Evolutionary conservation across 2,329 filamentous ascomycete genomes (phyloP).

Genomic region (Phoma herbarum): DNA sequence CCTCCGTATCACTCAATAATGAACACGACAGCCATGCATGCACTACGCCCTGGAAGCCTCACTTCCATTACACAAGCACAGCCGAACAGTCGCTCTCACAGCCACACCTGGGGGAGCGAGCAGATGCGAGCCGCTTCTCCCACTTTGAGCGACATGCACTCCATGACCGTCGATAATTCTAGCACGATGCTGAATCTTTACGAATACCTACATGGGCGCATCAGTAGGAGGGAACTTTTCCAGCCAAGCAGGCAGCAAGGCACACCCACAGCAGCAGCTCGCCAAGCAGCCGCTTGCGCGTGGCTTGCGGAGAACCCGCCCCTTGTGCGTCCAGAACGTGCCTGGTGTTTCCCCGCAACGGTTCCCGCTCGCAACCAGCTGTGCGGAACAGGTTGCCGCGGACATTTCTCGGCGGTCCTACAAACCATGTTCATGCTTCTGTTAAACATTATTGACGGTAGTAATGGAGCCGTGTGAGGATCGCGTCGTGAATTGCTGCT

Average conservation of each 20-base stretch:
- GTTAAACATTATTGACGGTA: background rate
- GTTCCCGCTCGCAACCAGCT: slow-evolving; percentile 15
- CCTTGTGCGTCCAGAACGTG: slow-evolving; percentile 21
- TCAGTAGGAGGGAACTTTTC: background rate
- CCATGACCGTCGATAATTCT: background rate
- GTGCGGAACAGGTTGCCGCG: slow-evolving; percentile 8
- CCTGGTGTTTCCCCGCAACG: slow-evolving; percentile 16
- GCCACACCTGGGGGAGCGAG: slow-evolving; percentile 4
- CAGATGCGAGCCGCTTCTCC: background rate
- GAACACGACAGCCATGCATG: slow-evolving; percentile 14
- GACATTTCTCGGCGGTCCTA: background rate
- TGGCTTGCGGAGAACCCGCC: slow-evolving; percentile 25
- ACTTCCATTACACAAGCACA: slow-evolving; percentile 15
- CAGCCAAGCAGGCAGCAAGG: slow-evolving; percentile 17
- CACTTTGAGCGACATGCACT: background rate
- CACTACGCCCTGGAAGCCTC: slow-evolving; percentile 6
- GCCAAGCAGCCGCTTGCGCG: slow-evolving; percentile 18
- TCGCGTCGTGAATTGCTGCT: background rate
- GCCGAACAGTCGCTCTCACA: slow-evolving; percentile 9
- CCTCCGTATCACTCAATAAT: slow-evolving; percentile 7
- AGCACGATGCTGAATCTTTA: background rate
- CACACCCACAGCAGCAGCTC: slow-evolving; percentile 5
- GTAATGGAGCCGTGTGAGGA: background rate
- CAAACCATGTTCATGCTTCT: background rate
- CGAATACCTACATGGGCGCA: background rate